These are phyloP conservation scores for Dionaea muscipula DNA, from an alignment of 179 eudicot genomes.

Conservation along the genomic window DNA sequence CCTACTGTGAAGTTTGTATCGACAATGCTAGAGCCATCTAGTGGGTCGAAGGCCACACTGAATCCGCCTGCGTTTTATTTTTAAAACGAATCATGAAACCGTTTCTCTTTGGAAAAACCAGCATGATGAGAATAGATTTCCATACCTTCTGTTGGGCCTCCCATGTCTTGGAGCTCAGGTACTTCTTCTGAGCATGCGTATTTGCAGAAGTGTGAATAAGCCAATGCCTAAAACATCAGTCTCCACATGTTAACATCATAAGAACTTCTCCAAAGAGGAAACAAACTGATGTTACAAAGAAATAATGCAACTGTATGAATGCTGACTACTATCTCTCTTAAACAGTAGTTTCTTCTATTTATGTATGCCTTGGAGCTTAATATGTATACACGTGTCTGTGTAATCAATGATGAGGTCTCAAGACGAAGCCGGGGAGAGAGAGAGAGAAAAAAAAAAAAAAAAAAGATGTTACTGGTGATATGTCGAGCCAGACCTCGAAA, in stretches of 20 bases:
- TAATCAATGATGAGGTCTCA: no score
- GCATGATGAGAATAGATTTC: neutral
- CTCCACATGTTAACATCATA: neutral
- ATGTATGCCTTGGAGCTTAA: no score
- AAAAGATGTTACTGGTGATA: no score
- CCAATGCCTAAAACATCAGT: constrained; percentile 46
- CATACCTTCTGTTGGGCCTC: constrained; percentile 78
- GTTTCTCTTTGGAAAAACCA: neutral
- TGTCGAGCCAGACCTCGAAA: constrained; percentile 45
- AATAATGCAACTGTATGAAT: no score
- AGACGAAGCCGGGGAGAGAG: no score
- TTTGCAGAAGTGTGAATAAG: constrained; percentile 88
- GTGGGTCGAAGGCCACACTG: constrained; percentile 98
- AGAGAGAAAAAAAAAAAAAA: no score
- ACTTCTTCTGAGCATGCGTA: constrained; percentile 99
- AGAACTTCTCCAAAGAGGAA: no score
- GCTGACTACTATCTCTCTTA: no score
- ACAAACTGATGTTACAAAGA: no score
- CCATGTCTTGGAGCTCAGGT: constrained; percentile 98
- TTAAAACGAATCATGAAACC: neutral
- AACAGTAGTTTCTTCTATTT: no score
- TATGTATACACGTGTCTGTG: no score
- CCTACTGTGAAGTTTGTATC: constrained; percentile 99
- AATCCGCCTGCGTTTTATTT: constrained; percentile 62
- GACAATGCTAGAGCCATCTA: constrained; percentile 95